A percentile compares a stretch with the other conserved stretches of the same genome.
Evolutionary conservation across 2,329 filamentous ascomycete species (phyloP).

Genomic region (Monosporascus sp.): DNA sequence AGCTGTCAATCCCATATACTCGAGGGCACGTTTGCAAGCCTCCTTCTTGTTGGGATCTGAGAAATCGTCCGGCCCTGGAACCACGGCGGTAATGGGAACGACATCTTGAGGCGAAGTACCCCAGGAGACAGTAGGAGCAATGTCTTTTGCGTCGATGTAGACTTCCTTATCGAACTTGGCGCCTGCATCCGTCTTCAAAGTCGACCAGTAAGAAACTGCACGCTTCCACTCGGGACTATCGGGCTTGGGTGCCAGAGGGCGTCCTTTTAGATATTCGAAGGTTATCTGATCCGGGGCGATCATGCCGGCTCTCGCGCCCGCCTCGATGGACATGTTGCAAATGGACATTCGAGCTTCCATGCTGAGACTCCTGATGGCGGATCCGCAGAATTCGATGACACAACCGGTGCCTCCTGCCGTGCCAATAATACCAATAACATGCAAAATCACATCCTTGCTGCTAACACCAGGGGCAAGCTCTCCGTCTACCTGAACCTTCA

Average conservation of each 20-base stretch:
- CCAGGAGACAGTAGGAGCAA: slow-evolving; percentile 91
- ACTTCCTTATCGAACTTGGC: slow-evolving; percentile 89
- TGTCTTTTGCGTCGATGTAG: slow-evolving; percentile 87
- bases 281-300: slow-evolving; percentile 91
- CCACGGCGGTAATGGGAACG: slow-evolving; percentile 84
- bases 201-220: slow-evolving; percentile 83
- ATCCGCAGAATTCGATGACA: slow-evolving; percentile 97
- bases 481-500: slow-evolving; percentile 93
- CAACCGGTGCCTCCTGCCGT: slow-evolving; percentile 91
- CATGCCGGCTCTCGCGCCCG: slow-evolving; percentile 91
- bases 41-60: slow-evolving; percentile 72
- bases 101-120: slow-evolving; percentile 96
- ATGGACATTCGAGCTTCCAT: slow-evolving; percentile 99
- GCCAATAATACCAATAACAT: slow-evolving; percentile 89
- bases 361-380: slow-evolving; percentile 80
- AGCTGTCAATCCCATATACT: slow-evolving; percentile 91
- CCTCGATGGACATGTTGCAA: slow-evolving; percentile 99
- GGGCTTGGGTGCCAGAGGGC: slow-evolving; percentile 78
- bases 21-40: slow-evolving; percentile 72
- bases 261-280: slow-evolving; percentile 90
- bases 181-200: slow-evolving; percentile 76
- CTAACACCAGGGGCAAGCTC: slow-evolving; percentile 85
- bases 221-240: slow-evolving; percentile 86
- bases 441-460: slow-evolving; percentile 91
- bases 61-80: slow-evolving; percentile 90